A percentile compares a stretch with the other conserved stretches of the same genome.
phyloP scores from a whole-genome alignment of 768 basidiomycete species.

The Gymnopilus dilepis region DNA sequence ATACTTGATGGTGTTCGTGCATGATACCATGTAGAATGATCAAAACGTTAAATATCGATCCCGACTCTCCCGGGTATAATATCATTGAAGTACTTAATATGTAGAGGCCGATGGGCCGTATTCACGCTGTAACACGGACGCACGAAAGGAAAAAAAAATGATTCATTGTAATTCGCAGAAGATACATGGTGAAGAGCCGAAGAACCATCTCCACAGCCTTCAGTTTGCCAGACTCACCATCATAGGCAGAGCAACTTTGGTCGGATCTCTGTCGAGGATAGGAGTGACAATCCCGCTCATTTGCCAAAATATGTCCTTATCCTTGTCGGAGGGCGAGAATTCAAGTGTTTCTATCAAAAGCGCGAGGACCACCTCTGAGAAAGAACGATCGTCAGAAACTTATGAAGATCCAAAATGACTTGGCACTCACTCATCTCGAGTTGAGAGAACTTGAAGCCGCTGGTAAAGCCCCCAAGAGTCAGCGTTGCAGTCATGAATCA shows the following conservation, averaged over 20 bases:
- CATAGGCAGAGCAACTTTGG: neutral
- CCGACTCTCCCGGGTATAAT: too few species aligned
- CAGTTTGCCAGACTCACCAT: conserved; percentile 4
- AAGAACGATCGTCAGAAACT: neutral
- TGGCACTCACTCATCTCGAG: conserved; percentile 46
- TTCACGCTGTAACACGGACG: too few species aligned
- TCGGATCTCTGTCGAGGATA: conserved; percentile 3
- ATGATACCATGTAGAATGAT: too few species aligned
- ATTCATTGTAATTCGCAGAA: too few species aligned
- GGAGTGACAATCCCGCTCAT: conserved; percentile 33
- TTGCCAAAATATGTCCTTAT: conserved; percentile 37
- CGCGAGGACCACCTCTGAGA: conserved; percentile 38
- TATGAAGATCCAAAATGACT: neutral
- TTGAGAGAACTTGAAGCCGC: conserved; percentile 49
- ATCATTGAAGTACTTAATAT: too few species aligned
- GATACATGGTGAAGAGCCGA: neutral
- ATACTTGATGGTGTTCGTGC: too few species aligned
- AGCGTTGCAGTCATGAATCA: neutral
- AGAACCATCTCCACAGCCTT: neutral
- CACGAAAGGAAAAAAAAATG: too few species aligned
- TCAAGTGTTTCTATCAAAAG: conserved; percentile 32
- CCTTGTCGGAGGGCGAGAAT: conserved; percentile 32
- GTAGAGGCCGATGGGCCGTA: too few species aligned
- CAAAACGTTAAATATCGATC: too few species aligned
- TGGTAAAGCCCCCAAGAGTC: neutral